phyloP scores from a whole-genome alignment of 768 basidiomycete genomes.

The Mycena chlorophos region DNA sequence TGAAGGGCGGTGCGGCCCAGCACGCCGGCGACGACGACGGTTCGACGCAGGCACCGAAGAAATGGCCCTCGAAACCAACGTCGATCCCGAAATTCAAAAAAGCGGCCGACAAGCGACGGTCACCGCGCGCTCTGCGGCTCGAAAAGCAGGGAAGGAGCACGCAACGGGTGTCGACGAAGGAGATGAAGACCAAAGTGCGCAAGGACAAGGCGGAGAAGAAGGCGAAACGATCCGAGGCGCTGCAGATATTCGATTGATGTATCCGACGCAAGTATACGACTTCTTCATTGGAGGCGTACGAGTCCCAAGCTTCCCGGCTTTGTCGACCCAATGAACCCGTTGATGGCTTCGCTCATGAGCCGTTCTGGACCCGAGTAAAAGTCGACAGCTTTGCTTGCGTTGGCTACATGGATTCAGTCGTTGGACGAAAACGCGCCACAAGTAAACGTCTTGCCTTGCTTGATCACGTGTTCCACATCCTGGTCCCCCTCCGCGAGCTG shows the following conservation, averaged over 20 bases:
- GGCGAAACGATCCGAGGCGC: slow-evolving; percentile 3
- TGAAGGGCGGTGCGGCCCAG: not conserved
- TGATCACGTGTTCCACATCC: slow-evolving; percentile 18
- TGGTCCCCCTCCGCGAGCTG: slow-evolving; percentile 20
- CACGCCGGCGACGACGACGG: not conserved
- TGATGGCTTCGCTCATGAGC: not conserved
- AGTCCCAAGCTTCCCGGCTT: not conserved
- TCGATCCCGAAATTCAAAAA: not conserved
- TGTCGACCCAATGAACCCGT: not conserved
- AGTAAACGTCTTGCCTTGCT: slow-evolving; percentile 6
- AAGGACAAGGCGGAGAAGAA: not conserved
- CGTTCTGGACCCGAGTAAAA: slow-evolving; percentile 18
- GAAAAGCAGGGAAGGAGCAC: not conserved
- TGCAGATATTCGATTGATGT: slow-evolving; percentile 20
- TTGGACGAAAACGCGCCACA: not conserved
- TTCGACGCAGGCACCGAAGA: not conserved
- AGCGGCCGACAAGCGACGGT: not conserved
- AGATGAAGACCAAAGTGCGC: not conserved
- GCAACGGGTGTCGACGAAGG: not conserved
- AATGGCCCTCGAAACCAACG: slow-evolving; percentile 2
- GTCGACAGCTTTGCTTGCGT: slow-evolving; percentile 14
- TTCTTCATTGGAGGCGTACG: too few species aligned
- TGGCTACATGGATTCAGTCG: slow-evolving; percentile 1
- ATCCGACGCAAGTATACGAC: not conserved
- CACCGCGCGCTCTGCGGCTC: not conserved